Evolutionary conservation across 1,284 basidiomycete species (phyloP), one percentile per base, ranked within the genome.

Genomic region (Rhodotorula sp.): DNA sequence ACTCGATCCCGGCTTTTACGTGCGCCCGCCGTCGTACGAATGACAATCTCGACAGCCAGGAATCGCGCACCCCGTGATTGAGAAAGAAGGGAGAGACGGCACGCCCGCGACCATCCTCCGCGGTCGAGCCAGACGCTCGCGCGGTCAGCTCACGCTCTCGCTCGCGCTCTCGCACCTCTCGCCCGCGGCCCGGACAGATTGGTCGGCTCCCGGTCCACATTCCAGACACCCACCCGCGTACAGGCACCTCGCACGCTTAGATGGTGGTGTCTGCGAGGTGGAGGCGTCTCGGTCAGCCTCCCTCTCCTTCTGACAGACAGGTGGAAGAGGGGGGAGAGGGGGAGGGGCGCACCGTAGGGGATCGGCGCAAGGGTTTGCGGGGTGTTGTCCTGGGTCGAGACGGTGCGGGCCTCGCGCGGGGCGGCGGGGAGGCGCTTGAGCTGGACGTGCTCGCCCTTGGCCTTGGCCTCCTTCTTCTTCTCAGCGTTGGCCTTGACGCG

Each of bases 291-390:
- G 9, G 15, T 39, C 39, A 39, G 39, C 39, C 39, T 39, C 39
- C 39, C 39, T 15, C 39, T 9, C 39, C 7, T 9, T 15, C 39
- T 9, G 39, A 39, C 39, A 39, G 48, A 59, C 1, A 9, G 36
- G 6, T 2, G 25, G 44, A 37, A 44, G 55, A 1, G 29, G 17
- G 48, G 12, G n/a, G 29, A 39, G 29, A 32, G 12, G 36, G 29
- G 54, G 34, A 39, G 39, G 21, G 29, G 46, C 37, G 48, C 17
- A 66, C 61, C 82, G 84, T 85, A 98, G 79, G 88, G 88, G 80
- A 93, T 87, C 80, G 94, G 94, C 75, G 88, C 88, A 83, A 99
- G 92, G 73, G 96, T 98, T 86, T 96, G 91, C 70, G 96, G 92
- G 57, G 87, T 85, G 85, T 98, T 98, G 81, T 88, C 87, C 78